A percentile compares a stretch with the other conserved stretches of the same genome.
phyloP scores from a whole-genome alignment of 1,284 basidiomycete species.

The Puccinia horiana region DNA sequence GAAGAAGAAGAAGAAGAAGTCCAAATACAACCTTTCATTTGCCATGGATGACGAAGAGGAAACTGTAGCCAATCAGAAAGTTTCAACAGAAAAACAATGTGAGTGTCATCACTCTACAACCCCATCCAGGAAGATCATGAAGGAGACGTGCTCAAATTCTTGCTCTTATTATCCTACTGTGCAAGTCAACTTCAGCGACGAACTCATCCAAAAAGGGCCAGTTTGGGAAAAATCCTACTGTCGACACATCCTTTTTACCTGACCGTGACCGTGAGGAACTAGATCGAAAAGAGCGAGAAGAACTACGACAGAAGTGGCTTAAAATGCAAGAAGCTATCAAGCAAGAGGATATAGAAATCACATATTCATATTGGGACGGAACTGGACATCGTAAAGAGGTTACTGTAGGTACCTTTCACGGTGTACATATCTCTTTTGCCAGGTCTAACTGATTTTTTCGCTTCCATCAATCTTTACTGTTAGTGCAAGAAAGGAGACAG shows the following conservation, averaged over 20 bases:
- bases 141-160: constrained; percentile 54
- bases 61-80: constrained; percentile 52
- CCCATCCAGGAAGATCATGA: constrained; percentile 31
- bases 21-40: constrained; percentile 83
- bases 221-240: constrained; percentile 88
- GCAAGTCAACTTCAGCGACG: constrained; percentile 49
- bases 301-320: constrained; percentile 86
- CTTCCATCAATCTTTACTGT: neutral
- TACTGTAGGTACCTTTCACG: constrained; percentile 65
- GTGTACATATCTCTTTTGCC: constrained; percentile 45
- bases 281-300: constrained; percentile 82
- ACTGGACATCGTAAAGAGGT: constrained; percentile 93
- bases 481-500: constrained; percentile 98
- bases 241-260: constrained; percentile 97
- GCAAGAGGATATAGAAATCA: constrained; percentile 82
- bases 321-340: constrained; percentile 83
- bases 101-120: constrained; percentile 51
- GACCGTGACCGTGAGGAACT: constrained; percentile 92
- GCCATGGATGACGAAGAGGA: constrained; percentile 75
- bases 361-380: constrained; percentile 98
- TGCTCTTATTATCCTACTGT: constrained; percentile 52
- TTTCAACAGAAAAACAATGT: constrained; percentile 54
- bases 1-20: constrained; percentile 73
- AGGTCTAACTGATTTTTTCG: constrained; percentile 17
- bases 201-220: constrained; percentile 68